Evolutionary conservation across 1,284 basidiomycete genomes (phyloP).

Genomic region (Agroathelia rolfsii): DNA sequence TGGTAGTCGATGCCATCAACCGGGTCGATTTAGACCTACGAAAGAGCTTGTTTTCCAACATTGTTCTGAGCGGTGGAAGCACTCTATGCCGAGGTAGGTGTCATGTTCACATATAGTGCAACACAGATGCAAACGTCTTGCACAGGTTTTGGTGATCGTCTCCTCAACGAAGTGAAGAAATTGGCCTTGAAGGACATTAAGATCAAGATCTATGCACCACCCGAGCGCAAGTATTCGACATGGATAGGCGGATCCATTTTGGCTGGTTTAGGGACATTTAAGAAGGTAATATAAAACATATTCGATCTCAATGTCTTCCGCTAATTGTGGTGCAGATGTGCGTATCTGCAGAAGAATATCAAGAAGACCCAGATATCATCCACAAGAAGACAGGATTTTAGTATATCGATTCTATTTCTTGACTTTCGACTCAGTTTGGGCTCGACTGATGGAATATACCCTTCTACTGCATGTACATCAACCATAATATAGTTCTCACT

Average conservation of each 20-base stretch:
- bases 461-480: slow-evolving; percentile 18
- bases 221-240: slow-evolving; percentile 99
- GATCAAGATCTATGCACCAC: slow-evolving; percentile 98
- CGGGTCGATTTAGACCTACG: slow-evolving; percentile 85
- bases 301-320: slow-evolving; percentile 10
- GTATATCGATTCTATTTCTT: slow-evolving; percentile 14
- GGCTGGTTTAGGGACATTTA: slow-evolving; percentile 94
- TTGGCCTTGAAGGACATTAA: slow-evolving; percentile 95
- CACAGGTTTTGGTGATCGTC: slow-evolving; percentile 89
- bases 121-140: slow-evolving; percentile 9
- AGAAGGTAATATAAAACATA: slow-evolving; percentile 73
- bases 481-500: too few species aligned
- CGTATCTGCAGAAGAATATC: slow-evolving; percentile 98
- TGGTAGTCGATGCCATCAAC: slow-evolving; percentile 83
- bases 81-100: slow-evolving; percentile 81
- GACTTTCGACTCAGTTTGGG: slow-evolving; percentile 7
- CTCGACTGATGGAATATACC: slow-evolving; percentile 3
- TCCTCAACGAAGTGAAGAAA: slow-evolving; percentile 94
- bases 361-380: slow-evolving; percentile 97
- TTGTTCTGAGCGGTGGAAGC: slow-evolving; percentile 94
- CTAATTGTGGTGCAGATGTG: too few species aligned
- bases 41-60: slow-evolving; percentile 92
- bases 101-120: slow-evolving; percentile 4
- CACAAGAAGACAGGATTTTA: slow-evolving; percentile 84
- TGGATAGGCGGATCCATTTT: slow-evolving; percentile 99